Conservation (phyloP, 495 filamentous ascomycete genomes). For the Pyrenopolyporus hunteri region DNA sequence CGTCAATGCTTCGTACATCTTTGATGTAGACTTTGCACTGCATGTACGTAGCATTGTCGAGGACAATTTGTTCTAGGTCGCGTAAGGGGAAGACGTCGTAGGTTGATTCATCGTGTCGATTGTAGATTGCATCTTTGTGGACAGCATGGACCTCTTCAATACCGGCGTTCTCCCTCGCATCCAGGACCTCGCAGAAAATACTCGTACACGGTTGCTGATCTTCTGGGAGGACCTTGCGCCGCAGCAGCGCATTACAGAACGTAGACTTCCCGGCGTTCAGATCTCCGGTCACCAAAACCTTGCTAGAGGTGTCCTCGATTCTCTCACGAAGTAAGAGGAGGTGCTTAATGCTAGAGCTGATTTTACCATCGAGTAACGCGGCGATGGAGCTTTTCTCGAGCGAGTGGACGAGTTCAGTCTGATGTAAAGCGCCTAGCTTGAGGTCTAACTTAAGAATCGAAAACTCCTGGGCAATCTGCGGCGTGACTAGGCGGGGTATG, state of each 20-base stretch:
- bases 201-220: conserved; percentile 99
- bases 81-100: conserved; percentile 82
- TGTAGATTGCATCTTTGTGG: conserved; percentile 77
- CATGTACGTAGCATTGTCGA: conserved; percentile 82
- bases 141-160: conserved; percentile 96
- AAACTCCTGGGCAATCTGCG: conserved; percentile 94
- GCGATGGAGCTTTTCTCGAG: conserved; percentile 90
- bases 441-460: conserved; percentile 93
- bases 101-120: conserved; percentile 89
- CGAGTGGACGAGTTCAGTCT: conserved; percentile 94
- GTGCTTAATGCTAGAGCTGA: conserved; percentile 90
- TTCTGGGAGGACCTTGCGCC: conserved; percentile 91
- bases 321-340: conserved; percentile 83
- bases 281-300: conserved; percentile 96
- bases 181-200: conserved; percentile 97
- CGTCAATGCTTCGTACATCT: conserved; percentile 87
- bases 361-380: conserved; percentile 88
- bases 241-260: conserved; percentile 93
- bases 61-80: conserved; percentile 86
- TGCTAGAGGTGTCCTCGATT: conserved; percentile 97
- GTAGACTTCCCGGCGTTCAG: conserved; percentile 98
- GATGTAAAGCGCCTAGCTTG: conserved; percentile 83
- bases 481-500: conserved; percentile 80
- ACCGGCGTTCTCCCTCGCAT: conserved; percentile 86
- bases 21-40: conserved; percentile 98